These are phyloP conservation scores for Pichia sporocuriosa DNA, from an alignment of 805 yeast species.

Conservation along the genomic window DNA sequence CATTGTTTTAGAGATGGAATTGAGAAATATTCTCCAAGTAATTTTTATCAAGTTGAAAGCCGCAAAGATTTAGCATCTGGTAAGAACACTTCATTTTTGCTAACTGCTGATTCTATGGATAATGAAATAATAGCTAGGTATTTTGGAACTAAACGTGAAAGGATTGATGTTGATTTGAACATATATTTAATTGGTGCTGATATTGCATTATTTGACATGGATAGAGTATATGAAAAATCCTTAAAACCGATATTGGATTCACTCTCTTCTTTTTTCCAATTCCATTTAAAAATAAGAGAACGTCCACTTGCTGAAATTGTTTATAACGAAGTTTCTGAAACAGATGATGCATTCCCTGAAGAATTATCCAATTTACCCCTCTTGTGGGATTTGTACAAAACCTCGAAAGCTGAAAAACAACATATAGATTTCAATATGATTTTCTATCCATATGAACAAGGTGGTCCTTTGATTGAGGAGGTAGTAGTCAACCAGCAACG, in stretches of 20 bases:
- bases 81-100: constrained; percentile 5
- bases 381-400: constrained; percentile 16
- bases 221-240: constrained; percentile 14
- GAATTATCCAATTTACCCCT: constrained; percentile 22
- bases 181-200: constrained; percentile 9
- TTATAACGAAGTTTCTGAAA: not conserved
- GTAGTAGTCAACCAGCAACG: constrained; percentile 14
- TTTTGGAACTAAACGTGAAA: not conserved
- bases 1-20: constrained; percentile 27
- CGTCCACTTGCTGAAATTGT: not conserved
- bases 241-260: constrained; percentile 3
- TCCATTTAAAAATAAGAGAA: constrained; percentile 1
- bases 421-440: constrained; percentile 5
- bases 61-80: no score
- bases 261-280: constrained; percentile 4
- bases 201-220: constrained; percentile 15
- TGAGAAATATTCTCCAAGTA: constrained; percentile 17
- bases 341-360: constrained; percentile 18
- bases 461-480: constrained; percentile 15
- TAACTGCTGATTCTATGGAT: constrained; percentile 12
- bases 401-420: not conserved
- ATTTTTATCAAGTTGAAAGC: constrained; percentile 16
- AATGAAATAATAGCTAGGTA: not conserved
- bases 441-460: constrained; percentile 23
- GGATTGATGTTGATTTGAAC: not conserved